Base-by-base conservation (phyloP, 1,139 yeast species). In the Lodderomyces metapsilosis region DNA sequence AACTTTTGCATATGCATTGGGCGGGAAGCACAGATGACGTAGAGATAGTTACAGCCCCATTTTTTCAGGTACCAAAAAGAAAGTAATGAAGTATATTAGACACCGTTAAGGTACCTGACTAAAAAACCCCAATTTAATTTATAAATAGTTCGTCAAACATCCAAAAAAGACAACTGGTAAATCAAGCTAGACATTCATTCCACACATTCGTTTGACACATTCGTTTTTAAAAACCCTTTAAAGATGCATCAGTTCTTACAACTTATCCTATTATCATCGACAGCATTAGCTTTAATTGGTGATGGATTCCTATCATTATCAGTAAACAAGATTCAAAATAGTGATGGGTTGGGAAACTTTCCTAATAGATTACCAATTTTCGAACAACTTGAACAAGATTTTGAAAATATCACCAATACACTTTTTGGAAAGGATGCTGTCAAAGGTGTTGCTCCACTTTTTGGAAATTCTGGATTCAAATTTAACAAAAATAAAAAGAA, bases 301-400 rank as follows among this genome's bases (percentile, higher is more conserved):
- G 48, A 45, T 32, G 48, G 48, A 5, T 45, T 43, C 17, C 23
- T 45, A 12, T 39, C 40, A 12, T 24, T 45, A 7, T 42, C 42
- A 12, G 41, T 45, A 2, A 36, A 36, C 24, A 45, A 45, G 20
- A 25, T 45, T 23, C 41, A 37, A 16, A 25, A 37, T 10, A 34
- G 15, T 9, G 12, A 21, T 20, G 30, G 30, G 28, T 22, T 22
- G 21, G 30, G 15, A 3, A 27, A 31, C 10, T 36, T 36, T 13
- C 38, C 38, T 6, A 37, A 37, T 11, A 25, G 39, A 31, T 30
- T 37, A 9, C 39, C 34, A 4, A 28, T 37, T 27, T 27, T 18
- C 8, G 25, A 37, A n/a, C 6, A 37, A 18, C 20, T 30, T 7
- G 39, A 41, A 31, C 24, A 38, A 12, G 35, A 33, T 4, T n/a